Conservation (phyloP, 768 basidiomycete species). For the Hericium coralloides region DNA sequence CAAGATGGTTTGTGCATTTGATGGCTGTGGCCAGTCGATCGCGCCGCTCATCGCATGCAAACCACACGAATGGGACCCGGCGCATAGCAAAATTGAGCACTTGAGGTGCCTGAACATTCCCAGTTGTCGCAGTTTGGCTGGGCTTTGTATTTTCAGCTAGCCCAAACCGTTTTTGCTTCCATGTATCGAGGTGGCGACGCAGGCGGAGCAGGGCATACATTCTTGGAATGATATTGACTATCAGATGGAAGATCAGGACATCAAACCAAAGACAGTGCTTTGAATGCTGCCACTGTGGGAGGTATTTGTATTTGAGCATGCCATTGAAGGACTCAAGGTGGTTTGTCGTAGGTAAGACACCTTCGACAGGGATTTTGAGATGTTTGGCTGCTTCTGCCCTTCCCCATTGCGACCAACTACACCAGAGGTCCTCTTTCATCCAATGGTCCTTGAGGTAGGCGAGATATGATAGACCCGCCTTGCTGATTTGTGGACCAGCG, state of each 20-base stretch:
- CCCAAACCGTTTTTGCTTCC: neutral
- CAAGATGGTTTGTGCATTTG: neutral
- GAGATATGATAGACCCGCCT: too few species aligned
- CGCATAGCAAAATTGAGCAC: too few species aligned
- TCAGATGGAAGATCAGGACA: constrained; percentile 15
- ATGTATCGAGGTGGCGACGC: neutral
- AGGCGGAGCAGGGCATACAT: constrained; percentile 12
- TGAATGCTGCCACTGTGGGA: constrained; percentile 19
- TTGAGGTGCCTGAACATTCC: too few species aligned
- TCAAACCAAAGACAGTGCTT: constrained; percentile 25
- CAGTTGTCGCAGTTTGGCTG: too few species aligned
- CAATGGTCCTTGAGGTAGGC: too few species aligned
- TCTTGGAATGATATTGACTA: constrained; percentile 14
- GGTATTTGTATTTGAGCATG: constrained; percentile 23
- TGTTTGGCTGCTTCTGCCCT: neutral
- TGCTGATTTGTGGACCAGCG: too few species aligned
- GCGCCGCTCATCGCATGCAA: neutral
- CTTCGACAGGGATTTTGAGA: constrained; percentile 13
- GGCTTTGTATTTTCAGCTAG: too few species aligned
- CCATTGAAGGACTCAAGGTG: constrained; percentile 33
- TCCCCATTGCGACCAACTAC: too few species aligned
- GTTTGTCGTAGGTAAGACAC: constrained; percentile 29
- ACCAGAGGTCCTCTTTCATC: too few species aligned
- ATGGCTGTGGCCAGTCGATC: neutral
- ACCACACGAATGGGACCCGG: too few species aligned